phyloP scores from a whole-genome alignment of 2,329 filamentous ascomycete species.

The Cladosporium sp. region DNA sequence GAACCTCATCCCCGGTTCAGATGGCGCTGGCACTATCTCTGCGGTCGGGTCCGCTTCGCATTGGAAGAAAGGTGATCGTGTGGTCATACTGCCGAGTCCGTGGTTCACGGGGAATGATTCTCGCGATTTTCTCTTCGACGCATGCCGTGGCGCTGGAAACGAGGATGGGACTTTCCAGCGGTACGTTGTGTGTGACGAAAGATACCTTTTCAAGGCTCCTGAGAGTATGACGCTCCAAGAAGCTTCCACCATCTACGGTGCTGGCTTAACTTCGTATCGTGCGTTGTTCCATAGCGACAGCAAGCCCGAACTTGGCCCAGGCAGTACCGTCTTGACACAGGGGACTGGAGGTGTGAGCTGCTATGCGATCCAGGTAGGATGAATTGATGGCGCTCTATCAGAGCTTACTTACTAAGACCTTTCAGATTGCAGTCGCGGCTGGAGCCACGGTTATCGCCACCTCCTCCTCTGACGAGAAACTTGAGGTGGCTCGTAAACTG shows the following conservation, averaged over 20 bases:
- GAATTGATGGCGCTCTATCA: no score
- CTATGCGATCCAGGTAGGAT: constrained; percentile 24
- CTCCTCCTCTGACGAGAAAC: constrained; percentile 53
- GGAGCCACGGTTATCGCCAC: constrained; percentile 51
- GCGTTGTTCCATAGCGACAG: constrained; percentile 53
- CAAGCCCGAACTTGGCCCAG: constrained; percentile 22
- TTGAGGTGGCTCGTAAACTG: constrained; percentile 46
- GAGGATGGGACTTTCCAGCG: constrained; percentile 53
- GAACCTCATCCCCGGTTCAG: constrained; percentile 59
- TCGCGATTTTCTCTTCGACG: constrained; percentile 32
- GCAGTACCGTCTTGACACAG: constrained; percentile 32
- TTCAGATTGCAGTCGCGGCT: constrained; percentile 22
- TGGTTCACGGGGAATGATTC: constrained; percentile 17
- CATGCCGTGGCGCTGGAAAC: constrained; percentile 47
- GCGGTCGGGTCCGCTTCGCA: constrained; percentile 38
- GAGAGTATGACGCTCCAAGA: constrained; percentile 54
- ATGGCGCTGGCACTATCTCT: constrained; percentile 62
- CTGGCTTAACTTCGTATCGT: constrained; percentile 51
- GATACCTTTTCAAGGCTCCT: constrained; percentile 51
- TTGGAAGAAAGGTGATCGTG: constrained; percentile 52
- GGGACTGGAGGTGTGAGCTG: constrained; percentile 42
- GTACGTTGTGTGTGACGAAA: constrained; percentile 50
- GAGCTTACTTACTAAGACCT: neutral
- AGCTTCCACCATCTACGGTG: constrained; percentile 55
- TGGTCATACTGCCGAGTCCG: constrained; percentile 44